Conservation (phyloP, 108 stramenopile species). For the Skeletonema potamos region DNA sequence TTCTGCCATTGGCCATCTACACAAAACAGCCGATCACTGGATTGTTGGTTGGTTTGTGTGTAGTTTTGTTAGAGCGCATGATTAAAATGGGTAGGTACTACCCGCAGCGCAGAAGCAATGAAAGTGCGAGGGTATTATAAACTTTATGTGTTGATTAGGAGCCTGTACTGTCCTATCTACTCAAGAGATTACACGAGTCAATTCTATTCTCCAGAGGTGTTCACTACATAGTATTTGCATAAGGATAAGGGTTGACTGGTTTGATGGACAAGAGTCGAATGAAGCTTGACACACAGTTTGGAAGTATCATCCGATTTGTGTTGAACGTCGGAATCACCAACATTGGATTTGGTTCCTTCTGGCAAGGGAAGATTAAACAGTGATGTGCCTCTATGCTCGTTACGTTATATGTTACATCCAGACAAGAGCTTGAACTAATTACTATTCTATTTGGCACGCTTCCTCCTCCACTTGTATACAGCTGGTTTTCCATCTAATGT, state of each 20-base stretch:
- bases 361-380: neutral
- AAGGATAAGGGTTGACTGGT: slow-evolving; percentile 31
- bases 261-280: slow-evolving; percentile 21
- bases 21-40: neutral
- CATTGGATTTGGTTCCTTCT: neutral
- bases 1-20: slow-evolving; percentile 1
- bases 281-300: slow-evolving; percentile 31
- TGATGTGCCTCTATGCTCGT: neutral
- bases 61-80: slow-evolving; percentile 1
- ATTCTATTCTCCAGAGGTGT: slow-evolving; percentile 1
- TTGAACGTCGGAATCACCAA: neutral
- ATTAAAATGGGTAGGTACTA: slow-evolving; percentile 4
- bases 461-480: slow-evolving; percentile 80
- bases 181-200: slow-evolving; percentile 31
- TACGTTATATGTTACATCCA: neutral
- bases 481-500: slow-evolving; percentile 73
- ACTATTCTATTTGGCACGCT: slow-evolving; percentile 41
- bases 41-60: neutral
- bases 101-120: neutral
- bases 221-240: slow-evolving; percentile 10
- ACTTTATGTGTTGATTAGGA: slow-evolving; percentile 26
- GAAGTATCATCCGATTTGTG: slow-evolving; percentile 15
- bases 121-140: neutral
- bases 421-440: neutral
- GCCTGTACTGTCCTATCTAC: slow-evolving; percentile 27